Evolutionary conservation across 2,329 filamentous ascomycete genomes (phyloP).

Genomic region (Gliomastix tumulicola): DNA sequence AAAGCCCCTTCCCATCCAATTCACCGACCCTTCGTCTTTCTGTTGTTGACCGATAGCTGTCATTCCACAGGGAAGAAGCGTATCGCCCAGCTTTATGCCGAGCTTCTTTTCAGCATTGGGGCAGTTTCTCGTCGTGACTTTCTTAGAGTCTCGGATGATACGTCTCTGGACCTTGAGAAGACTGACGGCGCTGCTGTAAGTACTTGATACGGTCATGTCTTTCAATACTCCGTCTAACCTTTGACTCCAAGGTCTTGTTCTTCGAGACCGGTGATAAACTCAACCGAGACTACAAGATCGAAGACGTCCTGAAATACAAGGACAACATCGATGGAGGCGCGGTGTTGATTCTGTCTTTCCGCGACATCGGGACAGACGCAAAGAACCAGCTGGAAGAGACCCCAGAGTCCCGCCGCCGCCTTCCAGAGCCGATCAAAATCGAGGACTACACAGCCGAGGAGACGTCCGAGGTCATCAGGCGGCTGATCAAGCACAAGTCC

Average conservation of each 20-base stretch:
- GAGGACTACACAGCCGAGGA: not conserved
- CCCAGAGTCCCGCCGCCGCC: not conserved
- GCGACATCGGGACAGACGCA: too few species aligned
- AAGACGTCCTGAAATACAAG: too few species aligned
- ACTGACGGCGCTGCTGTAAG: too few species aligned
- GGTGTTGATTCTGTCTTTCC: too few species aligned
- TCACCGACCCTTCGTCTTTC: not conserved
- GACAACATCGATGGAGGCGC: too few species aligned
- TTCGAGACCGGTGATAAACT: too few species aligned
- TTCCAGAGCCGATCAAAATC: not conserved
- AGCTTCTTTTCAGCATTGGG: not conserved
- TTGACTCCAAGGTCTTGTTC: too few species aligned
- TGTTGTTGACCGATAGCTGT: slow-evolving; percentile 17
- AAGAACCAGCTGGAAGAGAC: too few species aligned
- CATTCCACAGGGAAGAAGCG: not conserved
- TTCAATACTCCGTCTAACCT: too few species aligned
- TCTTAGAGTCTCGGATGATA: not conserved
- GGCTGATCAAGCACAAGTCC: not conserved
- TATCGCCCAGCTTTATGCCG: not conserved
- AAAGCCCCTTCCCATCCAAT: not conserved
- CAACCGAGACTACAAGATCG: too few species aligned
- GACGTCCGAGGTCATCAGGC: not conserved
- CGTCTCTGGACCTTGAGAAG: too few species aligned
- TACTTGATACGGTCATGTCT: too few species aligned
- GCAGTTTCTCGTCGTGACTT: not conserved